Base-by-base conservation (phyloP, 176 grass and related monocot species). In the Echinochloa phyllopogon region DNA sequence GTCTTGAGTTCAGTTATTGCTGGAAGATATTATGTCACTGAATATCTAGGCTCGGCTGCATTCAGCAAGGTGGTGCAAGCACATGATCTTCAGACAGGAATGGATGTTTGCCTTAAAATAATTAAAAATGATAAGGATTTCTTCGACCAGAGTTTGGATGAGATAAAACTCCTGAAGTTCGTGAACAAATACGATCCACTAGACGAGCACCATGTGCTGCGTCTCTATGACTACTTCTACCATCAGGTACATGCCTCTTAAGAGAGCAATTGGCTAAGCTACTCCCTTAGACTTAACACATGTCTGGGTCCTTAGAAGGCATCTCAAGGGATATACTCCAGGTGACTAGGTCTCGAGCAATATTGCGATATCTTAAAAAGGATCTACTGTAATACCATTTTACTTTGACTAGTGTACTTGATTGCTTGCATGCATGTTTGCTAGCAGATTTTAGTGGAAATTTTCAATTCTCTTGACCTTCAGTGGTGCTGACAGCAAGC, bases 111-210 rank as follows among this genome's bases (percentile, higher is more conserved):
- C 60, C 91, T 99, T 70, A 99, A 99, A 81, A 99, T 99, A 92
- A 99, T 96, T 38, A 99, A 96, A 82, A 99, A 96, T 75, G 88
- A 96, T 72, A 99, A 99, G 88, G 96, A 99, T 86, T 99, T 96
- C 84, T 94, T 99, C 72, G 97, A 99, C 57, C 97, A 96, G 70
- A 96, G 97, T 86, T 85, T 99, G 79, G 92, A 99, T 83, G 97
- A 99, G 78, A 99, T 99, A 77, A 99, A 99, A 59, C 91, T 99
- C 36, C 91, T 99, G 58, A 99, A 99, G 49, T 96, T 92, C 69
- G 94, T 92, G 39, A 96, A 99, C 86, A 94, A 92, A 86, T 90
- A 92, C 25, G 97, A 99, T 81, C 97, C 97, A 78, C 56, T 85
- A 72, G 97, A 99, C 38, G 86, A 94, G 43, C 81, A 92, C 73